phyloP scores from a whole-genome alignment of 2,329 filamentous ascomycete species.

The Epichloe sibirici region DNA sequence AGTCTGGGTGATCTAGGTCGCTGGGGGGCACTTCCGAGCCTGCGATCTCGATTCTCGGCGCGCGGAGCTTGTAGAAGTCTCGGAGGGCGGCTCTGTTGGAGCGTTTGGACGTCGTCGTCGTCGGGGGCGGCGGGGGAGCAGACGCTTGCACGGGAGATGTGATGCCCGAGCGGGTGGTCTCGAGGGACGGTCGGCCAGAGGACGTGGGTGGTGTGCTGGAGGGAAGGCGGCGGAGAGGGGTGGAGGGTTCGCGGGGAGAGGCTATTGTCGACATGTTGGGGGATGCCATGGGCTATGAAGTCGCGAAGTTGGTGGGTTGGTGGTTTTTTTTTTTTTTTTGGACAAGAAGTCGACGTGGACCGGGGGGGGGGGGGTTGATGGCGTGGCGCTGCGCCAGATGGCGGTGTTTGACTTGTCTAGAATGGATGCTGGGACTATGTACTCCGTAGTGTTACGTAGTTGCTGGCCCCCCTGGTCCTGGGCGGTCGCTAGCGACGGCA shows the following conservation, averaged over 20 bases:
- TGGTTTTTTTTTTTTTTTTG: not conserved
- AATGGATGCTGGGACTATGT: too few relatives aligned
- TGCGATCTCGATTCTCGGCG: conserved; percentile 32
- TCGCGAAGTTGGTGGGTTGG: not conserved
- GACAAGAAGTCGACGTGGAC: too few relatives aligned
- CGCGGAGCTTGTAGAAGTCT: conserved; percentile 78
- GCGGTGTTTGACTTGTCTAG: too few relatives aligned
- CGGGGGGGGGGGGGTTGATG: too few relatives aligned
- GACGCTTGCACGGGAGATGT: conserved; percentile 32
- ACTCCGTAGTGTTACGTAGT: too few relatives aligned
- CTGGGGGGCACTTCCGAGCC: conserved; percentile 48
- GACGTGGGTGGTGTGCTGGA: conserved; percentile 56
- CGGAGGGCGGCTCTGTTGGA: conserved; percentile 77
- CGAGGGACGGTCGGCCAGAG: conserved; percentile 63
- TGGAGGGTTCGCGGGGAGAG: conserved; percentile 45
- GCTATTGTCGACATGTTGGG: conserved; percentile 52
- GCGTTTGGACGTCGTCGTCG: conserved; percentile 27
- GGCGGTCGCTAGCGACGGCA: too few relatives aligned
- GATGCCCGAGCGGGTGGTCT: conserved; percentile 48
- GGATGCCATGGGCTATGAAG: not conserved
- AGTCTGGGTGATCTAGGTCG: conserved; percentile 63
- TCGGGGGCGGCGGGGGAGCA: conserved; percentile 23
- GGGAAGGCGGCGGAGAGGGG: conserved; percentile 46
- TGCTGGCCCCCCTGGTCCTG: too few relatives aligned
- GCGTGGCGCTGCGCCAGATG: too few relatives aligned